Base-by-base conservation (phyloP, 1,284 basidiomycete genomes). In the Boletus sp. region DNA sequence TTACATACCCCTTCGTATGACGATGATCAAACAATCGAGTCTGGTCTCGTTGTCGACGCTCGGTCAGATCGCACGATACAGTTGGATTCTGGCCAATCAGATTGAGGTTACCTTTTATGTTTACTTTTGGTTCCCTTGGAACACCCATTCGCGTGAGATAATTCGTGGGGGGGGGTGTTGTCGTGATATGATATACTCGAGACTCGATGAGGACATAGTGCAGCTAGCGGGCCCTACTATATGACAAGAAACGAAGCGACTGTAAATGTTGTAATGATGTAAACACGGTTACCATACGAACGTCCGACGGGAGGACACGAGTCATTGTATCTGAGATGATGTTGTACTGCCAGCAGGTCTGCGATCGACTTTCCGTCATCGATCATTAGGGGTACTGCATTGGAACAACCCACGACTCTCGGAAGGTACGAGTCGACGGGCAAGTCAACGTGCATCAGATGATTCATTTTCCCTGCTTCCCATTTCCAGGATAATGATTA, bases 51-150 rank as follows among this genome's bases (percentile, higher is more conserved):
- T 48, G 56, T 61, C 43, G 61, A 69, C 54, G 56, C 55, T 8
- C 55, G 54, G 49, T 60, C 64, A 49, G 68, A 70, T 53, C 64
- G 62, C 32, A 62, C 65, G 44, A 55, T 60, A 53, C 63, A 53
- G n/a, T 41, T 64, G 48, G 60, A 56, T 23, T 44, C 48, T 27
- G 49, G 49, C 41, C 49, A 39, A 35, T 51, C 44, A 35, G 45
- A 34, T 41, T 54, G 50, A 53, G 44, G 41, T 33, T 34, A 33
- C 34, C 26, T 55, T n/a, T n/a, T n/a, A n/a, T 50, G 38, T 52
- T 57, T 59, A 42, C 42, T 45, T 50, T 20, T 7, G 29, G 2
- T 50, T 39, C n/a, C 32, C 33, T 42, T 38, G 38, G 41, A 35
- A 49, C 46, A 38, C 26, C 8, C 32, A n/a, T 23, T 40, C 42